Base-by-base conservation (phyloP, 768 basidiomycete species). In the Lactifluus rugatus region DNA sequence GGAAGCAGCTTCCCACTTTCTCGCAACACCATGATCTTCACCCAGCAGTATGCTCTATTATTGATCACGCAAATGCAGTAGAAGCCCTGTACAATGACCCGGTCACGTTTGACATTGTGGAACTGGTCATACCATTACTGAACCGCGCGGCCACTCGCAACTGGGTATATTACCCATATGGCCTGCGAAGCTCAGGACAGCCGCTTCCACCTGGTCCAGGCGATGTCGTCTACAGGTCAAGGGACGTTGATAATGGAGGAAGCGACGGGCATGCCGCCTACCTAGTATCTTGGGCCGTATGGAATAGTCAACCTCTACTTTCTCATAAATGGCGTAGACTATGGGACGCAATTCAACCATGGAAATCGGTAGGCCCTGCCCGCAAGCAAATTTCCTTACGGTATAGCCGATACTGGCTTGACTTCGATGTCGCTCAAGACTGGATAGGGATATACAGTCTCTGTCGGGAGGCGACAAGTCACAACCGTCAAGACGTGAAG, bases 1-100 rank as follows among this genome's bases (percentile, higher is more conserved):
- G 58, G 58, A 32, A 25, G 3, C 16, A 23, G 23, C 53, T 60
- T 16, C 39, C 54, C 2, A 21, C 25, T 11, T 48, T 60, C 17
- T 54, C 58, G 21, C 58, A 60, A 8, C 52, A 51, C 34, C n/a
- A 60, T 19, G 48, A 25, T 17, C 56, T 60, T 17, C 14, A 37
- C 31, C 21, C 44, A 2, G 39, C 41, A 16, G 48, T 37, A 13
- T 19, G 11, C n/a, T n/a, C 39, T 7, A 16, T 60, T 16, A 5
- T 58, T 26, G 47, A 44, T 6, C 52, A 59, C 31, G 52, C 58
- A 3, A 25, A 2, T 21, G 46, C 52, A 10, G 16, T 59, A 9
- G 52, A 59, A 32, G 8, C 23, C 14, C 31, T 59, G 7, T 42
- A 48, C 25, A 47, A 59, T 14, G 10, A 9, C 39, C 45, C 51